Percentiles rank a stretch among this genome's conserved stretches.
These are phyloP conservation scores for Eucalyptus albens DNA, from an alignment of 345 rosid species.

Conservation along the genomic window DNA sequence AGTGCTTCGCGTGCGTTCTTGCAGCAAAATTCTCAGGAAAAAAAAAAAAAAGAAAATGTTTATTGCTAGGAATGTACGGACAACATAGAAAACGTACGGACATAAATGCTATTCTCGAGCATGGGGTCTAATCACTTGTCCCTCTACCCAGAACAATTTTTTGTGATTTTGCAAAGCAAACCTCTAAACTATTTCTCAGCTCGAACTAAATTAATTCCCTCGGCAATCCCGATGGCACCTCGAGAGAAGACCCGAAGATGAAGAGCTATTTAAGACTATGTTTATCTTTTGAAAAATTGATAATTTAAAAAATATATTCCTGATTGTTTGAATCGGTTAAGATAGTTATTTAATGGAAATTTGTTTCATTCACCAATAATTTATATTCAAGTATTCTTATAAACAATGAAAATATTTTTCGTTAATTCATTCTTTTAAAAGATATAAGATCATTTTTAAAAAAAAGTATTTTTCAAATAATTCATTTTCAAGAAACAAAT, in stretches of 20 bases:
- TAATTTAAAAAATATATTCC: not conserved
- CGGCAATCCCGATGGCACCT: not conserved
- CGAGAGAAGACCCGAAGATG: not conserved
- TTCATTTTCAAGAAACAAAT: no score
- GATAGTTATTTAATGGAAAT: no score
- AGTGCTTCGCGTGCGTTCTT: not conserved
- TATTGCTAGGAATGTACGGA: not conserved
- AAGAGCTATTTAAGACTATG: not conserved
- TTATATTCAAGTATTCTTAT: no score
- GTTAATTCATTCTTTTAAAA: no score
- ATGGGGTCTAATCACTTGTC: not conserved
- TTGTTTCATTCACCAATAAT: no score
- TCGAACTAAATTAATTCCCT: not conserved
- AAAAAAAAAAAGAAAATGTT: not conserved
- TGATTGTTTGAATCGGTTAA: accelerated
- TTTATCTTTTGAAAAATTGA: no score
- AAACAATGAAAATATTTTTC: no score
- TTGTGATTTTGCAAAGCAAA: not conserved
- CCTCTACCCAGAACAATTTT: not conserved
- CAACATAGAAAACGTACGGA: no score
- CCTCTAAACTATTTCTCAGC: not conserved
- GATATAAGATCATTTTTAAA: no score
- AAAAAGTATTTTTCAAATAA: no score
- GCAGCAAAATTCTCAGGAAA: not conserved
- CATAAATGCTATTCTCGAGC: no score